phyloP scores from a whole-genome alignment of 345 rosid species.

The Brassica rapa region DNA sequence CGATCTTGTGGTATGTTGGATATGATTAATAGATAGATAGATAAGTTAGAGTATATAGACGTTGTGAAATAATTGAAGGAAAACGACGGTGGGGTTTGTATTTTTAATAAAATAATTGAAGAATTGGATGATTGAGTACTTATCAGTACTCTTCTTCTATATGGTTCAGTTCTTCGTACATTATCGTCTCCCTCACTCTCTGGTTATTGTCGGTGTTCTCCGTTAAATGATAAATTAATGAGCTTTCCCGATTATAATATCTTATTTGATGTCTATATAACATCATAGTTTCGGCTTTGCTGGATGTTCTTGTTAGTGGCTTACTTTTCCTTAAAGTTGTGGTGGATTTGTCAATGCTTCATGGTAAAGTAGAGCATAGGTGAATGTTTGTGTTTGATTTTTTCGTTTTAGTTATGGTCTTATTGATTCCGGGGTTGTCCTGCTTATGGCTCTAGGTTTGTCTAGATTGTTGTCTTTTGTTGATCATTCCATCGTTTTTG shows the following conservation, averaged over 20 bases:
- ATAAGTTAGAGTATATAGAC: conserved; percentile 12
- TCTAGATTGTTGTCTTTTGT: no score
- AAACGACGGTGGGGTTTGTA: conserved; percentile 39
- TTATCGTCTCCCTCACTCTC: conserved; percentile 6
- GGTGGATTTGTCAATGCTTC: no score
- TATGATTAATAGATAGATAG: not conserved
- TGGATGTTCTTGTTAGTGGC: no score
- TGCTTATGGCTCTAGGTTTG: no score
- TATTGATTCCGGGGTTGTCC: no score
- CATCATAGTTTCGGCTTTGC: not conserved
- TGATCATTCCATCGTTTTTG: no score
- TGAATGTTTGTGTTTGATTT: no score
- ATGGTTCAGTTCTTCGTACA: conserved; percentile 34
- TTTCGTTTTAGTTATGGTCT: no score
- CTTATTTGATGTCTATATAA: conserved; percentile 1
- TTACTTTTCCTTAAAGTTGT: no score
- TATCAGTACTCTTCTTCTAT: conserved; percentile 28
- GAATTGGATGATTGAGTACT: conserved; percentile 33
- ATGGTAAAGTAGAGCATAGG: no score
- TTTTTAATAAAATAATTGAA: conserved; percentile 23
- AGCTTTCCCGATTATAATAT: not conserved
- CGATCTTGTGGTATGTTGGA: conserved; percentile 10
- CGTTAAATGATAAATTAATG: conserved; percentile 6
- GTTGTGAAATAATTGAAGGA: conserved; percentile 39
- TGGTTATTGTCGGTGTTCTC: conserved; percentile 32